phyloP scores from a whole-genome alignment of 2,329 filamentous ascomycete species.

The Zalaria sp. region DNA sequence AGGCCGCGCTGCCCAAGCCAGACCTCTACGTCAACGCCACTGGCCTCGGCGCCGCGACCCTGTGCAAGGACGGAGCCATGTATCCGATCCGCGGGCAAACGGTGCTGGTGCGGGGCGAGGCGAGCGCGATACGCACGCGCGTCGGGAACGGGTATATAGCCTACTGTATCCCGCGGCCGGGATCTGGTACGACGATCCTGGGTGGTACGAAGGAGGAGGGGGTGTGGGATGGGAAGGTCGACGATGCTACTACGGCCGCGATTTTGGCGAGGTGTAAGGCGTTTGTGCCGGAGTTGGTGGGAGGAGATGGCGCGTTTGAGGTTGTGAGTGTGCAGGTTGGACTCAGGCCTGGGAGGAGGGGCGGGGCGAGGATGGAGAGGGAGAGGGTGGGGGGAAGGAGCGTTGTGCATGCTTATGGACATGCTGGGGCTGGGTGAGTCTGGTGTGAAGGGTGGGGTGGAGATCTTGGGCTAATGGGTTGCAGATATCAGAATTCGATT shows the following conservation, averaged over 20 bases:
- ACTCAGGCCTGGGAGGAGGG: slow-evolving; percentile 28
- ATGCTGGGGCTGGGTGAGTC: slow-evolving; percentile 29
- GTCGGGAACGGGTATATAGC: slow-evolving; percentile 15
- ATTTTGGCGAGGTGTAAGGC: slow-evolving; percentile 23
- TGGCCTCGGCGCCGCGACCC: slow-evolving; percentile 23
- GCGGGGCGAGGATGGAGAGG: slow-evolving; percentile 27
- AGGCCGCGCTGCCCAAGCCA: slow-evolving; percentile 6
- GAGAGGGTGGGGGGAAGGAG: slow-evolving; percentile 19
- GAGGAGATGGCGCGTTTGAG: slow-evolving; percentile 24
- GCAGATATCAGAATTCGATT: slow-evolving; percentile 7
- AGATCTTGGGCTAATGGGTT: background rate
- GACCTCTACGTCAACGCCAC: slow-evolving; percentile 27
- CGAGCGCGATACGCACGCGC: slow-evolving; percentile 15
- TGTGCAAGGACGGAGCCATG: slow-evolving; percentile 22
- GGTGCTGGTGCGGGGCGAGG: slow-evolving; percentile 28
- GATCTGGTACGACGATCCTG: slow-evolving; percentile 26
- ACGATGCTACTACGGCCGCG: slow-evolving; percentile 17
- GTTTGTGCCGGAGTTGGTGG: slow-evolving; percentile 22
- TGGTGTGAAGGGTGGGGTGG: slow-evolving; percentile 1
- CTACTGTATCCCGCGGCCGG: slow-evolving; percentile 30
- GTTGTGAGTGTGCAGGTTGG: slow-evolving; percentile 28
- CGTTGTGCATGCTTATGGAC: slow-evolving; percentile 34
- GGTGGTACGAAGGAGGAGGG: slow-evolving; percentile 30
- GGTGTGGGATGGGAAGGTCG: slow-evolving; percentile 18
- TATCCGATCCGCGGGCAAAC: slow-evolving; percentile 33